phyloP scores from a whole-genome alignment of 176 grass and related monocot species.

The Sorghum bicolor region Sorghum_bicolor_NCBIv3 NC_012871.2:67898001-67898500 shows the following conservation, averaged over 20 bases:
- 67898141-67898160: too few species aligned
- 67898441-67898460: neutral
- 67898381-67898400: neutral
- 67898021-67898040: neutral
- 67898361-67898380: neutral
- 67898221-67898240: neutral
- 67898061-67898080: neutral
- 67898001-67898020: conserved; percentile 26
- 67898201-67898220: neutral
- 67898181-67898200: neutral
- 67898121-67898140: neutral
- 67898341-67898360: too few species aligned
- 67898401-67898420: neutral
- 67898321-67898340: too few species aligned
- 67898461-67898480: neutral
- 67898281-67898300: neutral
- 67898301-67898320: neutral
- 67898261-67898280: neutral
- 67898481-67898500: neutral
- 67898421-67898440: neutral
- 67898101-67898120: neutral
- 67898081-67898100: neutral
- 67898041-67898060: neutral
- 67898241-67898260: neutral
- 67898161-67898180: neutral